Conservation (phyloP, 352 stramenopile species). For the Globisporangium echinulatum region DNA sequence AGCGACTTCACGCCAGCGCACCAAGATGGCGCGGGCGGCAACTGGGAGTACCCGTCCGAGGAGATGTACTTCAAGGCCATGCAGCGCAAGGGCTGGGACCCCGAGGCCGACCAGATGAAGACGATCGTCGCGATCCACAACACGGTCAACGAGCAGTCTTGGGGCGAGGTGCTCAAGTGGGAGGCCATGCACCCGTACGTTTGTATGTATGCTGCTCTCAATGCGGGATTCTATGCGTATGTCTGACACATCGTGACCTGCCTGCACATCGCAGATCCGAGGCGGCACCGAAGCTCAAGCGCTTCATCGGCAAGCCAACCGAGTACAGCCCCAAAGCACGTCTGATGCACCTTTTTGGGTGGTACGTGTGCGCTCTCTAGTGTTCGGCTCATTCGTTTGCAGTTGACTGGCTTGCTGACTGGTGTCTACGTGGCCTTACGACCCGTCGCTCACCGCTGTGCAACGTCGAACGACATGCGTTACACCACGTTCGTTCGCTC, state of each 20-base stretch:
- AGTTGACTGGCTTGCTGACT: too few species aligned
- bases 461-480: too few species aligned
- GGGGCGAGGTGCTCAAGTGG: conserved; percentile 90
- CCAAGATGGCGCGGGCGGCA: conserved; percentile 37
- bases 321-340: conserved; percentile 94
- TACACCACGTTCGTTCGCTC: too few species aligned
- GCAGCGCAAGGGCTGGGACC: conserved; percentile 94
- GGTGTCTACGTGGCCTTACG: too few species aligned
- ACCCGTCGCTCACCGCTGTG: too few species aligned
- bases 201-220: conserved; percentile 2
- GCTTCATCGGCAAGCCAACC: conserved; percentile 93
- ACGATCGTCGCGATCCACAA: conserved; percentile 97
- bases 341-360: conserved; percentile 81
- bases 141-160: conserved; percentile 95
- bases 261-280: conserved; percentile 14
- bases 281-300: conserved; percentile 84
- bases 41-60: conserved; percentile 96
- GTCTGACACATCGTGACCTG: not conserved
- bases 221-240: too few species aligned
- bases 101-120: conserved; percentile 89
- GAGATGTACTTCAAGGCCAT: conserved; percentile 98
- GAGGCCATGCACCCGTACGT: conserved; percentile 68
- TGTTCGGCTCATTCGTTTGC: too few species aligned
- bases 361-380: conserved; percentile 24
- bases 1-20: conserved; percentile 69